Evolutionary conservation across 495 filamentous ascomycete genomes (phyloP).

Genomic region (Rhypophila decipiens): DNA sequence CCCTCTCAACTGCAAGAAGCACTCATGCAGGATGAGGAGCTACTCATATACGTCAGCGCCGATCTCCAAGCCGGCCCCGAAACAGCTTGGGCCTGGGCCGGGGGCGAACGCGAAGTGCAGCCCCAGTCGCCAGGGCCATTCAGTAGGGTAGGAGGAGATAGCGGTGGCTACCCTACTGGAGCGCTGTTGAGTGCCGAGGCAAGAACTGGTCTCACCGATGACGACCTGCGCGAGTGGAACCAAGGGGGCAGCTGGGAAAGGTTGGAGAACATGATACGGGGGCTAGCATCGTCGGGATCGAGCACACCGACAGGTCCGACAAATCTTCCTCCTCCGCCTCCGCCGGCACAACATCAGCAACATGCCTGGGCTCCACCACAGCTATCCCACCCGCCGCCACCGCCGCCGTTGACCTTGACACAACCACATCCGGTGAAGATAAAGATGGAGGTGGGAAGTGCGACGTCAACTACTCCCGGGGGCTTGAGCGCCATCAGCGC

Average conservation of each 20-base stretch:
- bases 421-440: slow-evolving; percentile 18
- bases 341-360: background rate
- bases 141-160: background rate
- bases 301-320: slow-evolving; percentile 4
- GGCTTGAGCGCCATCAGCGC: background rate
- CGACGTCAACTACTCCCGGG: slow-evolving; percentile 1
- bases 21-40: slow-evolving; percentile 78
- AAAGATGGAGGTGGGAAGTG: slow-evolving; percentile 25
- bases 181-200: slow-evolving; percentile 18
- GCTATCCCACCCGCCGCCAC: slow-evolving; percentile 4
- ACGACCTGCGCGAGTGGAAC: slow-evolving; percentile 21
- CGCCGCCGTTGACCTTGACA: slow-evolving; percentile 14
- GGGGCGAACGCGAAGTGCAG: slow-evolving; percentile 33
- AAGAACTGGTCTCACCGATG: slow-evolving; percentile 15
- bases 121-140: slow-evolving; percentile 1
- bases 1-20: slow-evolving; percentile 32
- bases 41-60: slow-evolving; percentile 80
- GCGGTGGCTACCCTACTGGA: background rate
- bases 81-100: slow-evolving; percentile 82
- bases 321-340: background rate
- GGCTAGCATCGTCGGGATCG: slow-evolving; percentile 12
- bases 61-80: slow-evolving; percentile 83
- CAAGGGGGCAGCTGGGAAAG: slow-evolving; percentile 18
- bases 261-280: slow-evolving; percentile 18
- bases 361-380: slow-evolving; percentile 1